These are phyloP conservation scores for Silene uniflora DNA, from an alignment of 148 eudicot species.

Conservation along the genomic window DNA sequence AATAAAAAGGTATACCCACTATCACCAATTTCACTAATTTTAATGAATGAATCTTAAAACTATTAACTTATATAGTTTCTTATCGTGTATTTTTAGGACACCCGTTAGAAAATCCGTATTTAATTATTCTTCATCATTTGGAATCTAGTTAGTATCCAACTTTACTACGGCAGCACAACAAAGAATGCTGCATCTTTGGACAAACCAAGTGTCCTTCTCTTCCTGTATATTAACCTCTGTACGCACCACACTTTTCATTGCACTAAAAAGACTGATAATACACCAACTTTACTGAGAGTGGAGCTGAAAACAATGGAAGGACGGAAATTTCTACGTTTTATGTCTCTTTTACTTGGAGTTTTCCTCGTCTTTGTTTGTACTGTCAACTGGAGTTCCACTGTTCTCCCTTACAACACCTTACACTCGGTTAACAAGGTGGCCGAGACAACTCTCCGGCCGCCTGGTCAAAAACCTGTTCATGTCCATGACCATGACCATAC, in stretches of 20 bases:
- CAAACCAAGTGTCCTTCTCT: constrained; percentile 7
- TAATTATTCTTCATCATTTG: not conserved
- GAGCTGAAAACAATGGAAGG: constrained; percentile 32
- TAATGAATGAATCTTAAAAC: no score
- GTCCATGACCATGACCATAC: constrained; percentile 19
- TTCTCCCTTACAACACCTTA: constrained; percentile 33
- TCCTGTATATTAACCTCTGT: not conserved
- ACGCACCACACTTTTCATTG: not conserved
- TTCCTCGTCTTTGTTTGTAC: constrained; percentile 43
- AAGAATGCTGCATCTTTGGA: not conserved
- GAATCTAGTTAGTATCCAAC: constrained; percentile 5
- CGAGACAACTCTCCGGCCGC: constrained; percentile 22
- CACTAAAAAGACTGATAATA: not conserved
- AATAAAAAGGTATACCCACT: no score
- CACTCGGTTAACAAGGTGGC: constrained; percentile 20
- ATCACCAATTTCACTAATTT: no score
- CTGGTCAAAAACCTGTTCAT: not conserved
- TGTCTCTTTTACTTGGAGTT: constrained; percentile 38
- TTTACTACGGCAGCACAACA: constrained; percentile 14
- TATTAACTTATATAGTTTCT: no score
- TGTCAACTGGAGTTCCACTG: constrained; percentile 20
- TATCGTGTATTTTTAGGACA: no score
- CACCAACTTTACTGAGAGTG: not conserved
- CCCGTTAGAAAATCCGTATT: no score
- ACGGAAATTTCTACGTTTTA: constrained; percentile 33